These are phyloP conservation scores for Berberis vulgaris DNA, from an alignment of 164 flowering plant genomes.

Conservation along the genomic window DNA sequence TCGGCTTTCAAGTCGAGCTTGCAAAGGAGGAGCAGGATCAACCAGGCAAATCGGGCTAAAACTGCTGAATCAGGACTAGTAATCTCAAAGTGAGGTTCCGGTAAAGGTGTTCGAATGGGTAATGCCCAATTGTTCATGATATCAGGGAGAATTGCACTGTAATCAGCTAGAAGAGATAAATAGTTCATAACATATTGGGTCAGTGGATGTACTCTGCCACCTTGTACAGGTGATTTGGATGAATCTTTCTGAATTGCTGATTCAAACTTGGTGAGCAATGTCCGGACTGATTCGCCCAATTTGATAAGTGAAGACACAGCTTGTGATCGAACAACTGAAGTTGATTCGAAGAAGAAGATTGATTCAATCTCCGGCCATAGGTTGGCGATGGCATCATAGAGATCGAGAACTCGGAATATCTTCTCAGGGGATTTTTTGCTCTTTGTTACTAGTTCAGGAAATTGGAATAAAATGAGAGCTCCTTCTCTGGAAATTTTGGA, in stretches of 20 bases:
- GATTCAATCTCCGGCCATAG: constrained; percentile 51
- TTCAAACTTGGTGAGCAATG: constrained; percentile 46
- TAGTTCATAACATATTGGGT: constrained; percentile 41
- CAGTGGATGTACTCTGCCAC: constrained; percentile 51
- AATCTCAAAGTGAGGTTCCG: constrained; percentile 24
- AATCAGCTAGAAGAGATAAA: constrained; percentile 37
- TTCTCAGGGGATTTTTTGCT: constrained; percentile 47
- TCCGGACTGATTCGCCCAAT: constrained; percentile 47
- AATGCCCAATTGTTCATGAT: constrained; percentile 32
- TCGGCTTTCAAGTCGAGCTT: constrained; percentile 54
- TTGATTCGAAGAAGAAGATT: constrained; percentile 49
- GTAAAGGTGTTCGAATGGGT: constrained; percentile 23
- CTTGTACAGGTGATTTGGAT: constrained; percentile 25
- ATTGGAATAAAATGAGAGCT: constrained; percentile 38
- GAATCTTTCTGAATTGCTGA: constrained; percentile 39
- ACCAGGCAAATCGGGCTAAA: constrained; percentile 41
- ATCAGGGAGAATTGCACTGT: constrained; percentile 33
- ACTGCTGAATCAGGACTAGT: constrained; percentile 21
- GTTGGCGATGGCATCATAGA: constrained; percentile 45
- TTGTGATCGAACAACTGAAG: constrained; percentile 30
- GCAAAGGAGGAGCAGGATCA: constrained; percentile 59
- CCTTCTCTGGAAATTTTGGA: constrained; percentile 45
- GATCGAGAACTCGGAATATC: constrained; percentile 47
- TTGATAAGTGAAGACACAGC: constrained; percentile 32
- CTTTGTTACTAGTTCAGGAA: constrained; percentile 39